Evolutionary conservation across 2,329 filamentous ascomycete species (phyloP).

Genomic region (Ophiostoma sp.): DNA sequence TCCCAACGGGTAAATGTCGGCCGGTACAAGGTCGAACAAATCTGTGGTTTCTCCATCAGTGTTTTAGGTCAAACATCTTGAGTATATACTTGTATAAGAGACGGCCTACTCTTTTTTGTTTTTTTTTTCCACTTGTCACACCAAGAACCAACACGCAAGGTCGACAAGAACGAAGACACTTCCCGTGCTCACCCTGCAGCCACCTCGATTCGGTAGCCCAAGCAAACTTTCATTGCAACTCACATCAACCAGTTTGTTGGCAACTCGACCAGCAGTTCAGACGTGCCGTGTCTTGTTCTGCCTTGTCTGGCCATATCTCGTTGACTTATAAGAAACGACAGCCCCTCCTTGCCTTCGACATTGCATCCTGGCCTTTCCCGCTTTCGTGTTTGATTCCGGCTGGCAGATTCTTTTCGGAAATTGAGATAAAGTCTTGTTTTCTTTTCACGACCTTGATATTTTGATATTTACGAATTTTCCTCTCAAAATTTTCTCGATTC

Average conservation of each 20-base stretch:
- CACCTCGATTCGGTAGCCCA: background rate
- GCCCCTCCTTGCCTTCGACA: background rate
- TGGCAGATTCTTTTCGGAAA: no score
- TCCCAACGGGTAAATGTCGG: conserved; percentile 7
- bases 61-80: background rate
- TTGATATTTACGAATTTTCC: background rate
- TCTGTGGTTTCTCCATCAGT: background rate
- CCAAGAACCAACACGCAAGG: background rate
- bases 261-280: background rate
- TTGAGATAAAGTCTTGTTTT: background rate
- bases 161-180: background rate
- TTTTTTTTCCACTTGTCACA: background rate
- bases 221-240: background rate
- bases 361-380: background rate
- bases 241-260: background rate
- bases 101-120: background rate
- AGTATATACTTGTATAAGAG: background rate
- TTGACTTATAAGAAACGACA: background rate
- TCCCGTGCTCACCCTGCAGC: background rate
- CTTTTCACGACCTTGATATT: no score
- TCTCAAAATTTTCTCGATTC: background rate
- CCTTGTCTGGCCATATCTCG: background rate
- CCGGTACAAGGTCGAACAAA: background rate
- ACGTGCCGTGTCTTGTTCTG: conserved; percentile 12
- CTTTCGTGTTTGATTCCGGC: no score